Base-by-base conservation (phyloP, 176 grass and related monocot genomes). In the Oryza brachyantha region DNA sequence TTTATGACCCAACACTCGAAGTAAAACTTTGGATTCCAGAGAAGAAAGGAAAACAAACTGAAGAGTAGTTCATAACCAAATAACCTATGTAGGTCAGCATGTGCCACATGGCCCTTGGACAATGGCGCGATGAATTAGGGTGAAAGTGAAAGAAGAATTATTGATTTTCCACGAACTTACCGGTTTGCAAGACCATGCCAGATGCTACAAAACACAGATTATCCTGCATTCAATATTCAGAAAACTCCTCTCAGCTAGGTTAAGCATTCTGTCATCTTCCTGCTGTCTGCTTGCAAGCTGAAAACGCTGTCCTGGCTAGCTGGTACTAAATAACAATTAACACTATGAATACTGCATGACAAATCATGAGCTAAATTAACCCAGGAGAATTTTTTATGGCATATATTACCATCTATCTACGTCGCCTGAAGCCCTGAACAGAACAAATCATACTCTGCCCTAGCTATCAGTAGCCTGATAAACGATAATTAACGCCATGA, bases 71-170 rank as follows among this genome's bases (percentile, higher is more conserved):
- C 21, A 57, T 19, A 57, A 9, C 21, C n/a, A 57, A 57, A 46
- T 43, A 43, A 43, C 14, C 11, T 42, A 43, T 46, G 3, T 32
- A 21, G 48, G 48, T 52, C 48, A 52, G 48, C 48, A 52, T 52
- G 48, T 52, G n/a, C 16, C 48, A 52, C 48, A 52, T 52, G 5
- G 48, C 48, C 48, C 48, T 52, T 21, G 0, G 48, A n/a, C 48
- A 52, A 19, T n/a, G 48, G 48, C 48, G 5, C 48, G 6, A 14
- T 58, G 37, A 58, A 58, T 66, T 43, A 31, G 0, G 34, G 2
- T 54, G 72, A 76, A 39, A 81, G 64, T 35, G 84, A 81, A 57
- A 54, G 64, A 68, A 19, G 10, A 77, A 55, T 82, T 42, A 48
- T 86, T 81, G 8, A 52, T 48, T 46, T 76, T 41, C 36, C 36